Conservation (phyloP, 2,329 filamentous ascomycete genomes). For the Trichoderma koningiopsis region DNA sequence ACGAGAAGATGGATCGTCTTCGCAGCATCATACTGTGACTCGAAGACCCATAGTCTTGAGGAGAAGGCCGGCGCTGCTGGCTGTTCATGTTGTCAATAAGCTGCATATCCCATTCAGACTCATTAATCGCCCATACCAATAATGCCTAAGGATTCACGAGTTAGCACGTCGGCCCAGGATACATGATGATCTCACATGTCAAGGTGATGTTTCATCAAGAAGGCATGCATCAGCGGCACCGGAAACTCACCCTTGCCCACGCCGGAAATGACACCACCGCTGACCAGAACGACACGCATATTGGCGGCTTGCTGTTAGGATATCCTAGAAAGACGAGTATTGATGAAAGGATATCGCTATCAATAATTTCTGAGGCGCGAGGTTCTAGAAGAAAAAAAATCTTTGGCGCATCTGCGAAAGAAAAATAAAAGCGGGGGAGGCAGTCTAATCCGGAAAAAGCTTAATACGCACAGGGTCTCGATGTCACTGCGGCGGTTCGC, state of each 20-base stretch:
- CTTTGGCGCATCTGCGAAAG: background rate
- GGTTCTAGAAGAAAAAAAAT: background rate
- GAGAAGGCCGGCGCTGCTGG: conserved; percentile 67
- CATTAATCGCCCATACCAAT: conserved; percentile 27
- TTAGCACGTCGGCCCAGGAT: background rate
- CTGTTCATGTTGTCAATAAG: background rate
- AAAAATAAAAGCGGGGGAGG: background rate
- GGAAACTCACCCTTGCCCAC: conserved; percentile 5
- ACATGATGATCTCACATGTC: background rate
- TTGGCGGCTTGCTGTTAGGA: conserved; percentile 19
- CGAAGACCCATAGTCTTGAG: conserved; percentile 35
- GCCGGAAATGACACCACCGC: conserved; percentile 56
- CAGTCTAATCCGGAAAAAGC: background rate
- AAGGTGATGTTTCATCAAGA: background rate
- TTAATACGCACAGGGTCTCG: background rate
- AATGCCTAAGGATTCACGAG: conserved; percentile 24
- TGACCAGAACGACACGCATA: conserved; percentile 37
- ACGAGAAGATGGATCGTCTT: background rate
- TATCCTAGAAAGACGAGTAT: background rate
- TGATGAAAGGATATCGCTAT: background rate
- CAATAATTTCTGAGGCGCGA: background rate
- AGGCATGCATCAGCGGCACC: background rate
- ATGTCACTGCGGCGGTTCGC: background rate
- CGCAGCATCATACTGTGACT: conserved; percentile 30
- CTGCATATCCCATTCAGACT: background rate